Evolutionary conservation across 495 filamentous ascomycete genomes (phyloP), one percentile per base, ranked within the genome.

Genomic region (Bacidia gigantensis): DNA sequence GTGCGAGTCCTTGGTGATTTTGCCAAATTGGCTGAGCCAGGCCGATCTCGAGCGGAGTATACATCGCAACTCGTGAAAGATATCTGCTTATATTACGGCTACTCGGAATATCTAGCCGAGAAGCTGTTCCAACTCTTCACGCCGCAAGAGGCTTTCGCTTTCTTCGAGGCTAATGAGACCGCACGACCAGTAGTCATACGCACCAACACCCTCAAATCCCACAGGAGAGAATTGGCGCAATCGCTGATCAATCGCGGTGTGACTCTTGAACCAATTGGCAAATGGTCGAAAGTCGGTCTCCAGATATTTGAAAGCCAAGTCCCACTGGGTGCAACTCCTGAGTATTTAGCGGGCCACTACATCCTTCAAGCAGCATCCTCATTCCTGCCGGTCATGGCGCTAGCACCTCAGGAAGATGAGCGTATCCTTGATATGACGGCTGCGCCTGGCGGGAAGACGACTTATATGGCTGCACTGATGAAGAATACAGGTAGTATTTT

Each of bases 121-220:
- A 95, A 94, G 67, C 77, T 95, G 3, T 81, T 86, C 67, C 83
- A 86, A 59, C 80, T 98, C 5, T 98, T 98, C 73, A 78, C 89
- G 0, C 85, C 93, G 22, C 81, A 83, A 60, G 93, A 98, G 69
- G 93, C 92, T 0, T 95, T 98, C 54, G 89, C 89, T 5, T 98
- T 98, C 68, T 98, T 98, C 69, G 92, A 98, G 66, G 89, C 89
- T 42, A 98, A 98, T 77, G 92, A 98, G 68, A 87, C 84, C 21
- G 76, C 84, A 18, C 82, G 90, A 45, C 90, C 90, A 1, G 79
- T 96, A 43, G 84, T 89, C 55, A 77, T 86, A 54, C 85, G 92
- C 67, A 96, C 92, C 46, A 98, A 98, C 64, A 97, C 92, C 5
- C 77, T 98, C 42, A 83, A 86, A 51, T 96, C 93, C 10, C 87